Conservation (phyloP, 2,329 filamentous ascomycete species). For the Fusarium concolor region DNA sequence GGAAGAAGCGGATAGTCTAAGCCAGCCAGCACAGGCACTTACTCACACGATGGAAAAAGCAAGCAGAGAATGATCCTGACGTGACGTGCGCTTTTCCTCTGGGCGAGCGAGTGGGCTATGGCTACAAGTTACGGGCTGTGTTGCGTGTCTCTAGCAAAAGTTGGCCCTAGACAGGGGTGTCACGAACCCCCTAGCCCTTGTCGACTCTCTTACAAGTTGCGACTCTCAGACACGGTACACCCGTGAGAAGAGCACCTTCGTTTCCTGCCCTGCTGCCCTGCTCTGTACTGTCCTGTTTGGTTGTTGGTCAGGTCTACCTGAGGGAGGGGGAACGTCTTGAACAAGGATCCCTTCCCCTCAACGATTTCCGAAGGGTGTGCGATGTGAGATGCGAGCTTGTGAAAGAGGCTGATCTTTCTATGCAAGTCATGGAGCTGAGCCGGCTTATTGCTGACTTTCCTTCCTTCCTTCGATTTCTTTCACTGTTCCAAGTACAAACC, state of each 20-base stretch:
- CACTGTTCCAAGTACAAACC: background rate
- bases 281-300: background rate
- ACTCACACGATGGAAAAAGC: slow-evolving; percentile 36
- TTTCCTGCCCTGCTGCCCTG: slow-evolving; percentile 9
- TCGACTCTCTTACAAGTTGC: slow-evolving; percentile 36
- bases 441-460: background rate
- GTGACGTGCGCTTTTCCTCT: slow-evolving; percentile 26
- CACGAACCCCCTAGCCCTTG: slow-evolving; percentile 15
- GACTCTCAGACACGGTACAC: slow-evolving; percentile 37
- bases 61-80: slow-evolving; percentile 29
- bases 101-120: background rate
- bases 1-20: slow-evolving; percentile 6
- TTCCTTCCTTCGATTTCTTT: slow-evolving; percentile 5
- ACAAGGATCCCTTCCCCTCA: slow-evolving; percentile 31
- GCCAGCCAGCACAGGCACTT: slow-evolving; percentile 19
- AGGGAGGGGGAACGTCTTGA: slow-evolving; percentile 11
- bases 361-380: slow-evolving; percentile 21
- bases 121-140: slow-evolving; percentile 10
- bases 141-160: slow-evolving; percentile 34
- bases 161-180: slow-evolving; percentile 30
- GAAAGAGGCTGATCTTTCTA: slow-evolving; percentile 28
- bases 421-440: slow-evolving; percentile 37
- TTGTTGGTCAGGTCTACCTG: slow-evolving; percentile 23
- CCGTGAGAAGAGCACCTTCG: slow-evolving; percentile 18
- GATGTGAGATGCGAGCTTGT: slow-evolving; percentile 5